These are phyloP conservation scores for Aristolochia fimbriata DNA, from an alignment of 164 flowering plant genomes.

Conservation along the genomic window DNA sequence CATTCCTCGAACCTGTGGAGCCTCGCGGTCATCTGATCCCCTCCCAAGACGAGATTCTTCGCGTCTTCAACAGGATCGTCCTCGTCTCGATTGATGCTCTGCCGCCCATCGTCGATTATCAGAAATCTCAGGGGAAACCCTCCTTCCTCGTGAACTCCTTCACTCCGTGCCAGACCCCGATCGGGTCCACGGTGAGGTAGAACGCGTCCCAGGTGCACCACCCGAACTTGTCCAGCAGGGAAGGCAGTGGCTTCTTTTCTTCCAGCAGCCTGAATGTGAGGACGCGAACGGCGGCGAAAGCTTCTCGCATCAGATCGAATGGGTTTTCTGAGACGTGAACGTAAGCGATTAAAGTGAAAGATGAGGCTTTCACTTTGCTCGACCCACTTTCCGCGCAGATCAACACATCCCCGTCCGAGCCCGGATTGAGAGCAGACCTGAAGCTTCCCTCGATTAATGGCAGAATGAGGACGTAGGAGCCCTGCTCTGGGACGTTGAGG, in stretches of 20 bases:
- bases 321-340: constrained; percentile 70
- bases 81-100: constrained; percentile 50
- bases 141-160: constrained; percentile 43
- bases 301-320: constrained; percentile 46
- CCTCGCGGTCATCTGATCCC: constrained; percentile 79
- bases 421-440: constrained; percentile 65
- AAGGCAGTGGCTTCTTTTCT: constrained; percentile 50
- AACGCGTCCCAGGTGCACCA: constrained; percentile 90
- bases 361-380: constrained; percentile 27
- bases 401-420: constrained; percentile 46
- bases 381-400: constrained; percentile 75
- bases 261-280: constrained; percentile 27
- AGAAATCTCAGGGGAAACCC: constrained; percentile 58
- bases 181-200: constrained; percentile 44
- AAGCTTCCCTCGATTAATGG: constrained; percentile 53
- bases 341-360: constrained; percentile 51
- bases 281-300: constrained; percentile 16
- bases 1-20: constrained; percentile 53
- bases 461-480: constrained; percentile 51
- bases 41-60: constrained; percentile 63
- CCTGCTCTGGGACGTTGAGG: constrained; percentile 53
- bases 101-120: constrained; percentile 90
- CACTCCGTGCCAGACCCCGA: constrained; percentile 32
- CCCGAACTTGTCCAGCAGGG: constrained; percentile 55
- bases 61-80: constrained; percentile 46